phyloP scores from a whole-genome alignment of 2,329 filamentous ascomycete genomes.

The Aspergillus japonicus region DNA sequence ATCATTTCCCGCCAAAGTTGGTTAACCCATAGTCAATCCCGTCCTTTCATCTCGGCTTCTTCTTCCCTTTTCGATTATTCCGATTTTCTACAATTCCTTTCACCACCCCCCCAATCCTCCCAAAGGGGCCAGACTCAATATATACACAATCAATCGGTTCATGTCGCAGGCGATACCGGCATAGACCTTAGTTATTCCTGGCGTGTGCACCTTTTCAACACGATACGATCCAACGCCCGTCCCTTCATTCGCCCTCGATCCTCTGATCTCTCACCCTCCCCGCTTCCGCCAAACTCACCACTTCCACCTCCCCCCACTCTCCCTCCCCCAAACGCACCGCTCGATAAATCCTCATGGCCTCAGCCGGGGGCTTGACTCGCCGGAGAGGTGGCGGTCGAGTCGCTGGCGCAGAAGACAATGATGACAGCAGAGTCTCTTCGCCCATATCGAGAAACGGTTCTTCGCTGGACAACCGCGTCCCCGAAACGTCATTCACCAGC shows the following conservation, averaged over 20 bases:
- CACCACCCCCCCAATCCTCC: background rate
- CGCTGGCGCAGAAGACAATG: constrained; percentile 59
- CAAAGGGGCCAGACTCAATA: background rate
- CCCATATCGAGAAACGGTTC: constrained; percentile 62
- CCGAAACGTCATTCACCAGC: constrained; percentile 78
- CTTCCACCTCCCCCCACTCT: constrained; percentile 4
- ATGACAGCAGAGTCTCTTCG: constrained; percentile 65
- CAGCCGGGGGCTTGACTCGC: constrained; percentile 70
- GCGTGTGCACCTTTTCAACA: constrained; percentile 10
- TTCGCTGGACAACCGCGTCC: constrained; percentile 54
- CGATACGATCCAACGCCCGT: background rate
- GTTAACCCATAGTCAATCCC: background rate
- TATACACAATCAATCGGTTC: constrained; percentile 1
- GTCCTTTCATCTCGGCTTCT: constrained; percentile 9
- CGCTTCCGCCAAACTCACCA: constrained; percentile 8
- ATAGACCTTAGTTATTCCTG: constrained; percentile 15
- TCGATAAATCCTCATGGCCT: constrained; percentile 53
- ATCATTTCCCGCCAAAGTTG: constrained; percentile 22
- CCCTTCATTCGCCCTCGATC: background rate
- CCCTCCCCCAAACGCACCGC: constrained; percentile 18
- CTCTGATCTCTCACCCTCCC: constrained; percentile 10
- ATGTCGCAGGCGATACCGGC: constrained; percentile 19
- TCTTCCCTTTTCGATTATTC: constrained; percentile 9
- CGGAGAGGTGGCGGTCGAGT: constrained; percentile 64
- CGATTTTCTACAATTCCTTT: background rate